Percentiles rank a stretch among this genome's conserved stretches.
Conservation (phyloP, 2,329 filamentous ascomycete genomes). For the Botryosphaeria dothidea region DNA sequence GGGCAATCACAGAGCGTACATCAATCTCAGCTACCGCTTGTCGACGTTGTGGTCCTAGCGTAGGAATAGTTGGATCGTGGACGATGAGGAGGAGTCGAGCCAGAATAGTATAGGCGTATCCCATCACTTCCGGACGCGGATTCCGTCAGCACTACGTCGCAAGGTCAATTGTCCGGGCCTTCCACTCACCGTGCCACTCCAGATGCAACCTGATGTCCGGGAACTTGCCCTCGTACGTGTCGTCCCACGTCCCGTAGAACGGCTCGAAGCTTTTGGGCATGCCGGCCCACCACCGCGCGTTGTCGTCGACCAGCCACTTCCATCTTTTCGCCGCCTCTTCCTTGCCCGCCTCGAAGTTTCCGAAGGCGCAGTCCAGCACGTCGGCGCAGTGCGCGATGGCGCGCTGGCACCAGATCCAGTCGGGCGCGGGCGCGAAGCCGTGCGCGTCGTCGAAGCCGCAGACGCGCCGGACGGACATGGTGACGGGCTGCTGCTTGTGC, state of each 20-base stretch:
- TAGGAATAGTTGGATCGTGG: constrained; percentile 38
- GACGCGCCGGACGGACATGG: background rate
- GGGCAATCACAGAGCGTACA: constrained; percentile 14
- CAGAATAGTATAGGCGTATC: constrained; percentile 32
- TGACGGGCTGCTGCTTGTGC: constrained; percentile 22
- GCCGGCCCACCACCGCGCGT: constrained; percentile 34
- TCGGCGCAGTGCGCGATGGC: constrained; percentile 15
- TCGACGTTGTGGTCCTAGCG: constrained; percentile 35
- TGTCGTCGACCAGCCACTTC: constrained; percentile 35
- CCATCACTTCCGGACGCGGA: constrained; percentile 8
- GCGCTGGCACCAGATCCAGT: constrained; percentile 13
- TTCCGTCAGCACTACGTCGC: background rate
- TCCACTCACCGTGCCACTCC: constrained; percentile 31
- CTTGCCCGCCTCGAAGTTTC: background rate
- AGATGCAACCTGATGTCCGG: constrained; percentile 37
- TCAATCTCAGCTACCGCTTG: constrained; percentile 34
- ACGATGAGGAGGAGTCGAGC: constrained; percentile 38
- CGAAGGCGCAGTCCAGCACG: background rate
- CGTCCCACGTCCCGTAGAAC: constrained; percentile 19
- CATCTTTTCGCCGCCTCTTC: constrained; percentile 24
- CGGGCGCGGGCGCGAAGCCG: background rate
- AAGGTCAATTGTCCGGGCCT: too few species aligned
- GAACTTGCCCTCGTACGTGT: constrained; percentile 21
- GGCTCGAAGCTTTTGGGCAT: constrained; percentile 37
- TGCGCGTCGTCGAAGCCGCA: background rate